Percentiles rank a stretch among this genome's conserved stretches.
These are phyloP conservation scores for Alternaria tenuissima DNA, from an alignment of 2,329 filamentous ascomycete species.

Conservation along the genomic window DNA sequence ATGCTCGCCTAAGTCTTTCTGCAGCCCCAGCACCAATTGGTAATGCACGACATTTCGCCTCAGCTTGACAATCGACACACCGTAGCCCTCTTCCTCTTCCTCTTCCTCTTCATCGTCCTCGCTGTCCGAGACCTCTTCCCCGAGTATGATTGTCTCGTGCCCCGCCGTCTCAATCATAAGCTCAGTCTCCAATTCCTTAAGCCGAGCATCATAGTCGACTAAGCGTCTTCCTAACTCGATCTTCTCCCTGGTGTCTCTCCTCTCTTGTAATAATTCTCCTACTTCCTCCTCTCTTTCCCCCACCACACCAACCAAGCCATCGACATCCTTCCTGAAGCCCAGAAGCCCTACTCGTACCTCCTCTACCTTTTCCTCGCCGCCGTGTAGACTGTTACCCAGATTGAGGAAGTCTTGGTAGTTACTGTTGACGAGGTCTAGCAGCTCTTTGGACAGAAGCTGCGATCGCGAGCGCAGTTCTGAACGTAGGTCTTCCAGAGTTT, in stretches of 20 bases:
- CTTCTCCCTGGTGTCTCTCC: constrained; percentile 71
- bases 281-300: constrained; percentile 70
- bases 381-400: constrained; percentile 79
- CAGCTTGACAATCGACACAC: constrained; percentile 55
- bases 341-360: constrained; percentile 87
- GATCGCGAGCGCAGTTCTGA: constrained; percentile 83
- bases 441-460: constrained; percentile 80
- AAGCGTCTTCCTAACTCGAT: constrained; percentile 70
- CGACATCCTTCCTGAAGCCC: constrained; percentile 83
- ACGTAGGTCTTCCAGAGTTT: constrained; percentile 93
- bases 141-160: constrained; percentile 23
- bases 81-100: constrained; percentile 35
- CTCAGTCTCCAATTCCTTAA: constrained; percentile 69
- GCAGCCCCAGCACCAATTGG: constrained; percentile 62
- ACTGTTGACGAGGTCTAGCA: constrained; percentile 92
- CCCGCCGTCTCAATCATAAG: constrained; percentile 61
- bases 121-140: constrained; percentile 24
- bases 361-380: constrained; percentile 90
- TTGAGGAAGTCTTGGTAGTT: constrained; percentile 93
- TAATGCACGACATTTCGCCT: constrained; percentile 67
- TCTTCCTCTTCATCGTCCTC: constrained; percentile 43
- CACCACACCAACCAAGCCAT: constrained; percentile 74
- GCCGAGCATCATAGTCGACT: constrained; percentile 71
- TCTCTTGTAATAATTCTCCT: constrained; percentile 68
- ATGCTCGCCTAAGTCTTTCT: constrained; percentile 64